Base-by-base conservation (phyloP, 345 rosid species). In the Populus davidiana region DNA sequence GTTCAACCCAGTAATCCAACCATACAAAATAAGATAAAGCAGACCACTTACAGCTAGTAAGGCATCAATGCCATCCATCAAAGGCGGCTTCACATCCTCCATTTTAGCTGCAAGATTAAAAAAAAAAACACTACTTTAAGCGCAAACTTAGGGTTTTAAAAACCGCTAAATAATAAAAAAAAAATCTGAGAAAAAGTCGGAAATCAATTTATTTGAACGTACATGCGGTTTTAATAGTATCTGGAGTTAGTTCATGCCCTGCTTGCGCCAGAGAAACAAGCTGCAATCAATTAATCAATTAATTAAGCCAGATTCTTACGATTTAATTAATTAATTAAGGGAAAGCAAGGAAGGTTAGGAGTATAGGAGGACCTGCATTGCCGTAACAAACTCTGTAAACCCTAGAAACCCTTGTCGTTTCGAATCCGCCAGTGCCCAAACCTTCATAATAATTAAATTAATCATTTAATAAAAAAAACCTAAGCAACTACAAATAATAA, bases 371-470 rank as follows among this genome's bases (percentile, higher is more conserved):
- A 95, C 99, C 99, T 95, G 90, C 98, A 93, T 83, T 67, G 99
- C 94, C 21, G 78, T 79, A 69, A 91, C 79, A 86, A 95, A 95
- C 73, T 93, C 98, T 10, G 86, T 36, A 56, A 91, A 86, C 12
- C 96, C 92, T 6, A 95, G 78, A 86, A 86, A 95, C 27, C 99
- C 99, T 67, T 93, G 98, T 16, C 96, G 86, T 79, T 91, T 95
- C 14, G 90, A 86, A 76, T 95, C 99, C 38, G 97, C 91, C 77
- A 91, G 78, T 1, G 92, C 99, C 99, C 99, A 93, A 81, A 95
- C 88, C 98, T 95, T 71, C 41, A 43, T 43, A 35, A 76, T 61
- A 67, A 18, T 21, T 43, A 69, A 25, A 67, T 6, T 23, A 43
- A 43, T 14, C 9, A 47, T 27, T 59, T 20, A 52, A 5, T 13